Conservation (phyloP, 73 alveolate genomes). For the Paramecium sexaurelia region DNA sequence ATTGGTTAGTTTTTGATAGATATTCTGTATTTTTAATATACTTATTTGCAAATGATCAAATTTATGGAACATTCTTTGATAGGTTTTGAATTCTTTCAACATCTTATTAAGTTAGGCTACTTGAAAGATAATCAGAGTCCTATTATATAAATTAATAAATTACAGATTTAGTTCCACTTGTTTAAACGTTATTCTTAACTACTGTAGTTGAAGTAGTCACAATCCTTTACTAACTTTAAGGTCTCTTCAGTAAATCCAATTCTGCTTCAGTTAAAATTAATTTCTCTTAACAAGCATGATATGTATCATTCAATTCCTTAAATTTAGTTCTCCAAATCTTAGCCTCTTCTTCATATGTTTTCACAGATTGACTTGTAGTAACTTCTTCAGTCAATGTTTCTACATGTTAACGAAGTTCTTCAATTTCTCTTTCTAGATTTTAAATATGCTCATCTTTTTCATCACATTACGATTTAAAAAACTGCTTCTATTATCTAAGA, state of each 20-base stretch:
- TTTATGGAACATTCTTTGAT: not conserved
- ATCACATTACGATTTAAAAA: not conserved
- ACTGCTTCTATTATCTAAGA: not conserved
- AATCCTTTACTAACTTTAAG: not conserved
- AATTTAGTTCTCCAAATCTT: constrained; percentile 1
- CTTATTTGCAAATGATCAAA: not conserved
- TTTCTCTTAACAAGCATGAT: constrained; percentile 39
- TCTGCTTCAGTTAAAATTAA: constrained; percentile 35
- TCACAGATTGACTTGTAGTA: not conserved
- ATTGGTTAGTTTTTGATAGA: not conserved
- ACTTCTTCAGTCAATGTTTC: constrained; percentile 18
- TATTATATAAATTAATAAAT: not conserved
- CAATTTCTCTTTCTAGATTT: not conserved
- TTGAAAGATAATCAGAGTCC: constrained; percentile 41
- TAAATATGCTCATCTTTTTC: not conserved
- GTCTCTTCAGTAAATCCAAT: not conserved
- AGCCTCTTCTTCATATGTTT: constrained; percentile 6
- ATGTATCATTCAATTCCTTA: constrained; percentile 19
- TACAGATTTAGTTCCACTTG: constrained; percentile 2
- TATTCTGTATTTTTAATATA: not conserved
- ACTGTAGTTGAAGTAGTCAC: not conserved
- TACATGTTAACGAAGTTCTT: not conserved
- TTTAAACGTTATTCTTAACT: not conserved
- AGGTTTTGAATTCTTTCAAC: not conserved
- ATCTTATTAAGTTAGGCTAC: not conserved